These are phyloP conservation scores for Teunomyces cretensis DNA, from an alignment of 805 yeast species.

Conservation along the genomic window DNA sequence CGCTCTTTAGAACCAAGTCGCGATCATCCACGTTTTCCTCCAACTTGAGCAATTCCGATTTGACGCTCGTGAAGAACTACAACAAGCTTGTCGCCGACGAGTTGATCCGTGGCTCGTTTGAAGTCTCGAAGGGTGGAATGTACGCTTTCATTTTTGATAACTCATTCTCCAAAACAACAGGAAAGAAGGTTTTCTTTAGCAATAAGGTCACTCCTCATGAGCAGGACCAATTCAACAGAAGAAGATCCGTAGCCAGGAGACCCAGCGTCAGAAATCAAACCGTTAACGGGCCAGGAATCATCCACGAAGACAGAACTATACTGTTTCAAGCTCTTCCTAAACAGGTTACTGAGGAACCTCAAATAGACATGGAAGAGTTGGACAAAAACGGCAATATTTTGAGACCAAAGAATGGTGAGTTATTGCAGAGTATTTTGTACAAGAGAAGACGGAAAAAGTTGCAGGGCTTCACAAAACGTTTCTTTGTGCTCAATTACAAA, in stretches of 20 bases:
- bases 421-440: slow-evolving; percentile 72
- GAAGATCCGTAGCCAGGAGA: not conserved
- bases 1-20: slow-evolving; percentile 31
- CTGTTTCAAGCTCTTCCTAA: not conserved
- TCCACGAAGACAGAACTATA: not conserved
- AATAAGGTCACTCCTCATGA: slow-evolving; percentile 17
- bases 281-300: not conserved
- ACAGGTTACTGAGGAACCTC: slow-evolving; percentile 8
- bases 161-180: slow-evolving; percentile 80
- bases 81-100: slow-evolving; percentile 54
- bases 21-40: slow-evolving; percentile 38
- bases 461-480: slow-evolving; percentile 85
- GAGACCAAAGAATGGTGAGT: slow-evolving; percentile 61
- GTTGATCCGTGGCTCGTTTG: slow-evolving; percentile 58
- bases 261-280: not conserved
- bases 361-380: slow-evolving; percentile 3
- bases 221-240: not conserved
- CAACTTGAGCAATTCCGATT: slow-evolving; percentile 40
- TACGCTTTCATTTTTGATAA: slow-evolving; percentile 91
- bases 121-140: slow-evolving; percentile 63
- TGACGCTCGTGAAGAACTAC: slow-evolving; percentile 58
- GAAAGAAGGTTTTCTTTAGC: slow-evolving; percentile 76
- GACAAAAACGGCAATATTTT: slow-evolving; percentile 14
- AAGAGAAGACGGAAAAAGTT: slow-evolving; percentile 79
- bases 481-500: slow-evolving; percentile 77